Evolutionary conservation across 2,329 filamentous ascomycete genomes (phyloP), one percentile per base, ranked within the genome.

Genomic region (Fusarium hainanense): DNA sequence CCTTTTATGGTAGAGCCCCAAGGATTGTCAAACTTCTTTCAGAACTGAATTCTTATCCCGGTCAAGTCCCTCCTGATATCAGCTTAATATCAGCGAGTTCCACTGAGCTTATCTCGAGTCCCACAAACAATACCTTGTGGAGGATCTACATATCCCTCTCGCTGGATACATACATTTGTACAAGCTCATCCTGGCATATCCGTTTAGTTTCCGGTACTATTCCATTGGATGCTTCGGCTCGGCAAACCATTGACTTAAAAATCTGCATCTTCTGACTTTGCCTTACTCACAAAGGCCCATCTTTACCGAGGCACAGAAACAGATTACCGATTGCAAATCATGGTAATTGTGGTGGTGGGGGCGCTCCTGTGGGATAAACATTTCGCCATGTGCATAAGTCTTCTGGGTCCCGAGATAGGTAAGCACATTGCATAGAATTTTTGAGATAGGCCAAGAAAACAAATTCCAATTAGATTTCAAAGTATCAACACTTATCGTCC

Each of bases 51-150:
- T 28, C n/a, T 27, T 18, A 27, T 51, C 23, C 23, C 21, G 51
- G 52, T 47, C 18, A 7, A 11, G 32, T 25, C 32, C 21, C 30
- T 47, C 59, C 40, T 50, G 20, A 12, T 28, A 46, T 46, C 59
- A 64, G 21, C 7, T 37, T 14, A 13, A 51, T 48, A 25, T 58
- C 43, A 47, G 12, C 10, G 7, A 51, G 60, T 65, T 58, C 46
- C 62, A 65, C 62, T 23, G 27, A 51, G 62, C 46, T 65, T 65
- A 65, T 65, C 60, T 59, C n/a, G 2, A 50, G 60, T 58, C 46
- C 60, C 52, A 65, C 62, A 42, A 11, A 27, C 40, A 6, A 51
- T 20, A 27, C 32, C 58, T 54, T 59, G 62, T 9, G 9, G 32
- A 58, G 27, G 32, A 58, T 65, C 60, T 47, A n/a, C 9, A 40